Evolutionary conservation across 768 basidiomycete genomes (phyloP), one percentile per base, ranked within the genome.

Genomic region (Rubroboletus pulcherrimus): DNA sequence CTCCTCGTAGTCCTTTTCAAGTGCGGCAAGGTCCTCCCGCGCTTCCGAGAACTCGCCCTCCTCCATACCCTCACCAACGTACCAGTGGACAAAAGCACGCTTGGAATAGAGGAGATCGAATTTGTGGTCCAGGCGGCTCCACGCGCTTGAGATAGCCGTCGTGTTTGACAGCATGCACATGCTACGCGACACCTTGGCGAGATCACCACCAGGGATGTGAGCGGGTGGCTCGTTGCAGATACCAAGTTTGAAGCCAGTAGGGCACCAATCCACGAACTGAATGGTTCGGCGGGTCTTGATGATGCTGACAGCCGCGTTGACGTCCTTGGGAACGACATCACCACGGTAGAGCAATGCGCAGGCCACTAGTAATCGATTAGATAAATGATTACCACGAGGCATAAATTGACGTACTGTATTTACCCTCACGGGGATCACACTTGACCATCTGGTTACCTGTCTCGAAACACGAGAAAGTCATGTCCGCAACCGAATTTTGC

Each of bases 31-130:
- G 72, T 99, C 96, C 77, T 99, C 97, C 57, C 96, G 89, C 19
- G 96, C 96, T 78, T 98, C 96, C 19, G 93, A 95, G 78, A 98
- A 98, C 77, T 99, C 96, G 71, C 96, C 96, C 82, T 88, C 85
- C 71, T 88, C 84, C 85, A 88, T 89, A 68, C 86, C 85, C 71
- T 88, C 85, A 57, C 86, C 84, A 56, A 87, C 86, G 71, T 90
- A 83, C 82, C 81, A 79, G 69, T 81, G 78, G 9, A 79, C 76
- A 60, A 81, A 73, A 24, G 73, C 75, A 62, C 83, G 79, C 78
- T 85, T 71, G 72, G 86, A 86, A 77, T 88, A 89, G 39, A 89
- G 78, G 43, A 89, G 77, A 66, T 89, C 87, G 67, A 89, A 89
- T 71, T 89, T 89, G 77, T 88, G 86, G 77, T 89, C 73, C 63